A percentile compares a stretch with the other conserved stretches of the same genome.
phyloP scores from a whole-genome alignment of 129 eudicot species.

The sunflower (Helianthus annuus) region DNA sequence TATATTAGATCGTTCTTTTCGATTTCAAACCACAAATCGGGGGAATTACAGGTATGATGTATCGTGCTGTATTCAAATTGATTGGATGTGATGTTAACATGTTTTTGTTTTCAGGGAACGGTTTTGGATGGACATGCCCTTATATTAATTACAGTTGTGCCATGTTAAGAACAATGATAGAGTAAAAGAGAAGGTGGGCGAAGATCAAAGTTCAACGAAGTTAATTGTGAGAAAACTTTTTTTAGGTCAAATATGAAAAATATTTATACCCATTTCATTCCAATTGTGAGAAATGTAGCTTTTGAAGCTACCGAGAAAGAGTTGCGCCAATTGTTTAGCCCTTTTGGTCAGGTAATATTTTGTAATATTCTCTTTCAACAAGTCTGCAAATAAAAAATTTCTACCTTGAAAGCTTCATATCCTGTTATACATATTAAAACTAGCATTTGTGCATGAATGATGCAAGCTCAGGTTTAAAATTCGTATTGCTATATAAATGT shows the following conservation, averaged over 20 bases:
- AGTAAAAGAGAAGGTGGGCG: constrained; percentile 52
- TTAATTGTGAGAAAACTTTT: constrained; percentile 78
- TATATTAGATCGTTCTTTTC: too few relatives aligned
- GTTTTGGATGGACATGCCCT: constrained; percentile 97
- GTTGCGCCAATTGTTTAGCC: constrained; percentile 72
- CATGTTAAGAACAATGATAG: constrained; percentile 69
- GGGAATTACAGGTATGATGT: constrained; percentile 62
- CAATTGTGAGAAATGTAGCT: constrained; percentile 98
- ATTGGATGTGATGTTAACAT: background rate
- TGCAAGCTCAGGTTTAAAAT: too few relatives aligned
- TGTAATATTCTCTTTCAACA: background rate
- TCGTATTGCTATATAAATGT: too few relatives aligned
- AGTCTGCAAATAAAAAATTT: background rate
- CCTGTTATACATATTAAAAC: too few relatives aligned
- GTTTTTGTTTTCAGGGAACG: constrained; percentile 63
- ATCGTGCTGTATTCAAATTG: constrained; percentile 8
- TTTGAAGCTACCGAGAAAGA: constrained; percentile 96
- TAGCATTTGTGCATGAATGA: too few relatives aligned
- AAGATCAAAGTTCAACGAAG: constrained; percentile 83
- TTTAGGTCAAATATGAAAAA: too few relatives aligned
- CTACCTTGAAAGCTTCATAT: too few relatives aligned
- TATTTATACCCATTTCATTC: too few relatives aligned
- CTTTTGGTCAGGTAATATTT: constrained; percentile 81
- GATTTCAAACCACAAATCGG: too few relatives aligned
- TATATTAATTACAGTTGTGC: constrained; percentile 78